These are phyloP conservation scores for Peronospora destructor DNA, from an alignment of 352 stramenopile species.

Conservation along the genomic window DNA sequence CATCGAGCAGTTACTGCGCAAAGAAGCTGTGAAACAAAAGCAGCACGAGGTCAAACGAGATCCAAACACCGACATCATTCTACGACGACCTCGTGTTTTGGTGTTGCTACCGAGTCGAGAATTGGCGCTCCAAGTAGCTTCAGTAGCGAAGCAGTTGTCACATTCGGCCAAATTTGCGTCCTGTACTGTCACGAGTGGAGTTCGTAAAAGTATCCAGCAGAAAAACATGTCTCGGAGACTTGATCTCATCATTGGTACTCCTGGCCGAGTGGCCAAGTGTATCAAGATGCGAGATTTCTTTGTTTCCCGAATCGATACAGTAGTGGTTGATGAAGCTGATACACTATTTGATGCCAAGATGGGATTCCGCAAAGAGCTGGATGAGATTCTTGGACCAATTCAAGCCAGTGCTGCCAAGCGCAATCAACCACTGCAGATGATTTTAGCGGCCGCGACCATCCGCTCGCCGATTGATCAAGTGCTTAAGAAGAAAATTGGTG, in stretches of 20 bases:
- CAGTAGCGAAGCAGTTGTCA: constrained; percentile 58
- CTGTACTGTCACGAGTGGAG: constrained; percentile 51
- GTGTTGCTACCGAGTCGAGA: constrained; percentile 64
- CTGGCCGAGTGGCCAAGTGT: constrained; percentile 64
- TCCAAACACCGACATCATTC: constrained; percentile 6
- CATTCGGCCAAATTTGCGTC: constrained; percentile 69
- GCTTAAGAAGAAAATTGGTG: constrained; percentile 59
- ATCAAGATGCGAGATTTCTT: constrained; percentile 66
- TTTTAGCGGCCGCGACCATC: constrained; percentile 70
- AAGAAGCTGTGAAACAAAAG: constrained; percentile 28
- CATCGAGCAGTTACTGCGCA: constrained; percentile 43
- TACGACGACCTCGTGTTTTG: constrained; percentile 41
- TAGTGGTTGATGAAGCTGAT: constrained; percentile 77
- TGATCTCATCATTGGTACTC: constrained; percentile 72
- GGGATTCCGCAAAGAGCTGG: constrained; percentile 69
- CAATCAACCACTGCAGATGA: constrained; percentile 45
- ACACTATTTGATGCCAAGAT: constrained; percentile 79
- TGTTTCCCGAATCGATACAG: constrained; percentile 59
- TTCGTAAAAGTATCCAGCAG: constrained; percentile 64
- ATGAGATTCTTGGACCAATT: constrained; percentile 59
- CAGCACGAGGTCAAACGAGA: constrained; percentile 8
- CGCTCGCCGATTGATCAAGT: constrained; percentile 63
- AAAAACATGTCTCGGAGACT: constrained; percentile 39
- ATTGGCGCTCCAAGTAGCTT: constrained; percentile 55
- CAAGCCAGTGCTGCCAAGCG: constrained; percentile 60